A percentile compares a stretch with the other conserved stretches of the same genome.
Evolutionary conservation across 768 basidiomycete genomes (phyloP).

Genomic region (Lactarius trivialis): DNA sequence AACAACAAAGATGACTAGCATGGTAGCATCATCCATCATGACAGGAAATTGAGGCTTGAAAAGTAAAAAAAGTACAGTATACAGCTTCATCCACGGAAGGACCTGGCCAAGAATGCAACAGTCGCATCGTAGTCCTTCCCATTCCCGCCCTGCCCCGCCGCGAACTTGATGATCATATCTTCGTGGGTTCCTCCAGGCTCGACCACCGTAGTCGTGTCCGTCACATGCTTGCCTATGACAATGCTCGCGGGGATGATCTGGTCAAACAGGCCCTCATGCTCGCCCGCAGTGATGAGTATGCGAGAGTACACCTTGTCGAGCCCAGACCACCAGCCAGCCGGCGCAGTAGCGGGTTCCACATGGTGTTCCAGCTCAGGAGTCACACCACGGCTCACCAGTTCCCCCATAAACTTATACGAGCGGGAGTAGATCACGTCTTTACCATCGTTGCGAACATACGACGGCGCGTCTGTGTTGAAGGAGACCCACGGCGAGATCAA

Average conservation of each 20-base stretch:
- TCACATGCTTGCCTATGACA: background rate
- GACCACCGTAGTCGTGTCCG: background rate
- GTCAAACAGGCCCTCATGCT: background rate
- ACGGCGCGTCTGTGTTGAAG: background rate
- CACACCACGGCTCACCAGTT: background rate
- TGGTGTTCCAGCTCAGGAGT: background rate
- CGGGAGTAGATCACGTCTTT: background rate
- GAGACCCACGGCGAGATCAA: slow-evolving; percentile 7
- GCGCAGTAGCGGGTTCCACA: background rate
- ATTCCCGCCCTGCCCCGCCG: background rate
- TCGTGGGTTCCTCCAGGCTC: background rate
- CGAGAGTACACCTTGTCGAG: background rate
- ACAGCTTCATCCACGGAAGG: background rate
- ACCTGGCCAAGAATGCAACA: background rate
- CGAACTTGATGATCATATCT: slow-evolving; percentile 5
- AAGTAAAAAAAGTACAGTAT: too few species aligned
- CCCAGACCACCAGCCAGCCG: background rate
- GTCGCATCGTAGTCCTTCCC: slow-evolving; percentile 1
- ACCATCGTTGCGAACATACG: background rate
- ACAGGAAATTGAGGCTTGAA: background rate
- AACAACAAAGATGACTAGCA: too few species aligned
- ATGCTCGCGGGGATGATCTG: background rate
- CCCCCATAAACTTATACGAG: background rate
- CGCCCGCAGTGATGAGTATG: background rate
- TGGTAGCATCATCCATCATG: background rate